These are phyloP conservation scores for Datura wrightii DNA, from an alignment of 257 asterid species.

Conservation along the genomic window DNA sequence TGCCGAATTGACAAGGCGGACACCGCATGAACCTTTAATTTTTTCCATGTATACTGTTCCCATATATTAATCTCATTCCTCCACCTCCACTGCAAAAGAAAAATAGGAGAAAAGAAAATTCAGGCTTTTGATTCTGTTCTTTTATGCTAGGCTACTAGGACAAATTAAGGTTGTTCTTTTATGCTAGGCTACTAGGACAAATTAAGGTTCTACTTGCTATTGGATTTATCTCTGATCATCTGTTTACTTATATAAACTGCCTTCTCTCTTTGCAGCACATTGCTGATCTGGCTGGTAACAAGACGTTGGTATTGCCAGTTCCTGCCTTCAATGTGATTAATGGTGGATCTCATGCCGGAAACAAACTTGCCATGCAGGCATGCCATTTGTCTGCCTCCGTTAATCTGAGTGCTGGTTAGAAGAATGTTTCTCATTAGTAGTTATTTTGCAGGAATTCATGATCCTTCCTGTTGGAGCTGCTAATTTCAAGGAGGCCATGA, in stretches of 20 bases:
- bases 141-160: neutral
- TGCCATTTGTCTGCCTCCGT: conserved; percentile 27
- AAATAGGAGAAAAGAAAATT: neutral
- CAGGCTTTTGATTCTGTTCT: neutral
- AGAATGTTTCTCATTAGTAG: conserved; percentile 24
- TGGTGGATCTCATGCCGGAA: conserved; percentile 99
- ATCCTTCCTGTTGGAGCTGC: conserved; percentile 97
- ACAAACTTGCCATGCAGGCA: conserved; percentile 99
- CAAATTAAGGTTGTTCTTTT: neutral
- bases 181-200: neutral
- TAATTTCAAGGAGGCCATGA: conserved; percentile 95
- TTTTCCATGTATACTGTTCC: neutral
- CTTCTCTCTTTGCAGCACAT: conserved; percentile 69
- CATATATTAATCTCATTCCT: neutral
- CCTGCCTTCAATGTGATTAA: conserved; percentile 99
- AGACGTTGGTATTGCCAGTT: conserved; percentile 90
- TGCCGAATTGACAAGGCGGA: neutral
- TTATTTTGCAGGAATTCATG: conserved; percentile 79
- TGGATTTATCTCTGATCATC: neutral
- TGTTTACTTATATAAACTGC: neutral
- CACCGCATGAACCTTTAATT: neutral
- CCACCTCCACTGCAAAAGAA: neutral
- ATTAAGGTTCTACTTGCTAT: neutral
- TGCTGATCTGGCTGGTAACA: conserved; percentile 95
- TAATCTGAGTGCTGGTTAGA: neutral